These are phyloP conservation scores for Vaccinium myrtillus DNA, from an alignment of 148 eudicot genomes.

Conservation along the genomic window DNA sequence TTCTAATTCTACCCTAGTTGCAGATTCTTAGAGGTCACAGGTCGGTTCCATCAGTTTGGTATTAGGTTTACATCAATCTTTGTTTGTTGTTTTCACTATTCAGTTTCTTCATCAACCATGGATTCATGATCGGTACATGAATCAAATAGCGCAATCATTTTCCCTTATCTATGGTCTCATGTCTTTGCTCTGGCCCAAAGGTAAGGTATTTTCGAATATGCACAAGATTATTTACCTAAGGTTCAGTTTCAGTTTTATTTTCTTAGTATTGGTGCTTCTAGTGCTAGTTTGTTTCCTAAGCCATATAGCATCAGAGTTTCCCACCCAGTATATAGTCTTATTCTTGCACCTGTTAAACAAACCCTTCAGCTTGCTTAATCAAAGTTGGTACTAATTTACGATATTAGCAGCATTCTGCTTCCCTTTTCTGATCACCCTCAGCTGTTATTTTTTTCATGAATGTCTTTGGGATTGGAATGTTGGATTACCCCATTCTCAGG, in stretches of 20 bases:
- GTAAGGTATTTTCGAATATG: slow-evolving; percentile 44
- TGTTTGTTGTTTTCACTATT: no score
- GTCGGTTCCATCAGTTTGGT: no score
- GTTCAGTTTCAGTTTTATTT: neutral
- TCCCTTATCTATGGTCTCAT: no score
- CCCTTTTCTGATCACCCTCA: neutral
- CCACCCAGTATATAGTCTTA: neutral
- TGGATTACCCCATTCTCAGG: no score
- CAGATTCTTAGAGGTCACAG: no score
- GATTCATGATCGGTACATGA: no score
- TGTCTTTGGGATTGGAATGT: no score
- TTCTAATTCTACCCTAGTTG: no score
- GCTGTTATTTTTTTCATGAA: no score
- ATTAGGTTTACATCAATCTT: no score
- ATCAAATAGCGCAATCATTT: no score
- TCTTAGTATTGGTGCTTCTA: neutral
- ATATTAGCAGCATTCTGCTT: neutral
- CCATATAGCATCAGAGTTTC: neutral
- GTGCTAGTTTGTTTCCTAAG: neutral
- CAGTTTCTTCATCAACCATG: no score
- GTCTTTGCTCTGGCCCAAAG: slow-evolving; percentile 17
- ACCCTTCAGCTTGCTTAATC: neutral
- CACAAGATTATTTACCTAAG: neutral
- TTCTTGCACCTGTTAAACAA: slow-evolving; percentile 6
- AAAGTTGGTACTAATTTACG: neutral